phyloP scores from a whole-genome alignment of 495 filamentous ascomycete species.

The Extremus antarcticus region DNA sequence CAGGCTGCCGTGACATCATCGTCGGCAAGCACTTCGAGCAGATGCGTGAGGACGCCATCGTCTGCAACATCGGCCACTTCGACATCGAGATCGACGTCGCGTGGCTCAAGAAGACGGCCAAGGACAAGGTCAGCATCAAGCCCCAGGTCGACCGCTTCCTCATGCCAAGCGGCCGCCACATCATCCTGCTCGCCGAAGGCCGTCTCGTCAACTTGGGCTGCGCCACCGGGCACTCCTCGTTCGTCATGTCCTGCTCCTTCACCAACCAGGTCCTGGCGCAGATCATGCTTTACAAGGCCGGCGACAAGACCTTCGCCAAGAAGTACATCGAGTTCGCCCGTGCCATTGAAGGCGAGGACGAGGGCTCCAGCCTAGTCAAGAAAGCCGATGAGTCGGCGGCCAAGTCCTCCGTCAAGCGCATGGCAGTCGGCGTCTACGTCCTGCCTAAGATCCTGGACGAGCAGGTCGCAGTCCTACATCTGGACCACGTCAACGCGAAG shows the following conservation, averaged over 20 bases:
- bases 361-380: conserved; percentile 89
- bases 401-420: conserved; percentile 52
- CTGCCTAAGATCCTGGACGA: conserved; percentile 98
- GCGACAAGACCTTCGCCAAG: conserved; percentile 72
- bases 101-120: conserved; percentile 93
- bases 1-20: conserved; percentile 96
- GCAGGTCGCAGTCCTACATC: conserved; percentile 88
- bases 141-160: conserved; percentile 97
- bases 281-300: conserved; percentile 93
- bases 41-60: conserved; percentile 98
- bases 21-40: conserved; percentile 83
- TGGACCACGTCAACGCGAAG: conserved; percentile 91
- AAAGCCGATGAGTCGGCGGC: conserved; percentile 97
- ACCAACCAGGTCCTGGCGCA: conserved; percentile 99
- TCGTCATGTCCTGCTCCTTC: conserved; percentile 99
- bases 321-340: conserved; percentile 96
- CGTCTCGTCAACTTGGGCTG: conserved; percentile 98
- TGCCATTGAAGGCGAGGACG: conserved; percentile 67
- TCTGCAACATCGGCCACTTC: conserved; percentile 99
- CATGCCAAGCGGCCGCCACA: conserved; percentile 87
- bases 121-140: conserved; percentile 95
- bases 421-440: conserved; percentile 85
- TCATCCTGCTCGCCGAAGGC: conserved; percentile 96
- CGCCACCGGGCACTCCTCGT: conserved; percentile 97
- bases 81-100: conserved; percentile 99